Percentiles rank a stretch among this genome's conserved stretches.
Conservation (phyloP, 2,329 filamentous ascomycete genomes). For the Blumeria hordei region DNA sequence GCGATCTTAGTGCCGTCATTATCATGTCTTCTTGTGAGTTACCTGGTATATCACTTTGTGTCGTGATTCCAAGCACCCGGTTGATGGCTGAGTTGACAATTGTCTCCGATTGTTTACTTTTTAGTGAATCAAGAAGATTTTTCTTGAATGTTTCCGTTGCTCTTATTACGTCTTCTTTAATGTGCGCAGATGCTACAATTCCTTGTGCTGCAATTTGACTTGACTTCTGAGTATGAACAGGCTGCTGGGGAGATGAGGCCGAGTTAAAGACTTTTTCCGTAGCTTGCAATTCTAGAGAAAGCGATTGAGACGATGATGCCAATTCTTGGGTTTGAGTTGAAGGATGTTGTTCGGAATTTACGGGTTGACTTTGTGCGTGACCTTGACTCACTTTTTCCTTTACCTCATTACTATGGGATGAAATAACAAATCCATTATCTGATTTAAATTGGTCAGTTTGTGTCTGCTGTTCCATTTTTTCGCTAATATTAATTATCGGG, state of each 20-base stretch:
- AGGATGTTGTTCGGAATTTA: background rate
- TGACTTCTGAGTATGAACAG: background rate
- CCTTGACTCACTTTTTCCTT: background rate
- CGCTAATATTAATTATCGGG: background rate
- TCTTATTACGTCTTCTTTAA: constrained; percentile 4
- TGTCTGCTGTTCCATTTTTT: background rate
- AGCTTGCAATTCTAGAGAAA: background rate
- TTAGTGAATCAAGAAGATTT: background rate
- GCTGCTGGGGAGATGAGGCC: background rate
- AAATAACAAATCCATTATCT: background rate
- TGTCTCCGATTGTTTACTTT: constrained; percentile 6
- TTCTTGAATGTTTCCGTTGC: constrained; percentile 12
- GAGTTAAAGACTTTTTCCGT: background rate
- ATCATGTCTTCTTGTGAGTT: constrained; percentile 2
- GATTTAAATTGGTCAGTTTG: background rate
- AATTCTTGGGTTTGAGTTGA: background rate
- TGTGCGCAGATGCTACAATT: background rate
- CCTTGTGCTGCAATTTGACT: background rate
- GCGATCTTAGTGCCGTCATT: constrained; percentile 9
- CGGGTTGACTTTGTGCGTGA: constrained; percentile 1
- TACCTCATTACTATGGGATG: background rate
- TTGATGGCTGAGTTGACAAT: constrained; percentile 14
- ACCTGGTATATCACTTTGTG: background rate
- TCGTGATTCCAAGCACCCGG: constrained; percentile 9
- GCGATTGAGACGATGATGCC: constrained; percentile 1